Conservation (phyloP, 2,329 filamentous ascomycete genomes). For the Fusarium sp. region DNA sequence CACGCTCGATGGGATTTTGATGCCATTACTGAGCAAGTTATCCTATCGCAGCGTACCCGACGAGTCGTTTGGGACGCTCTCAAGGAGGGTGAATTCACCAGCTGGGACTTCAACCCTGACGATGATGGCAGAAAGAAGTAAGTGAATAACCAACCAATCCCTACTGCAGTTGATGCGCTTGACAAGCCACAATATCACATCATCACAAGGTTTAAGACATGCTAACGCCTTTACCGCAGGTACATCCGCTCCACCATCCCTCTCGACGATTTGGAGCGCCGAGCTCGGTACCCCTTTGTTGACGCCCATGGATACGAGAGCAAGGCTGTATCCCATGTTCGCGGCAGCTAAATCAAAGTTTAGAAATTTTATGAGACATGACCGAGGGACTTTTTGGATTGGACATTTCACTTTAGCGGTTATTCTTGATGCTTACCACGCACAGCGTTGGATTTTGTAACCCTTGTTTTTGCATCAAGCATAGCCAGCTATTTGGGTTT, state of each 20-base stretch:
- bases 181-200: slow-evolving; percentile 48
- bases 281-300: slow-evolving; percentile 79
- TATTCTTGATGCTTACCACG: slow-evolving; percentile 32
- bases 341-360: slow-evolving; percentile 33
- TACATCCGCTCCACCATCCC: slow-evolving; percentile 90
- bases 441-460: slow-evolving; percentile 25
- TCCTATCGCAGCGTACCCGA: slow-evolving; percentile 83
- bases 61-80: slow-evolving; percentile 85
- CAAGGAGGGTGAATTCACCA: slow-evolving; percentile 80
- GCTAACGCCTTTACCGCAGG: slow-evolving; percentile 61
- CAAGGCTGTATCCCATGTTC: slow-evolving; percentile 57
- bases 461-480: slow-evolving; percentile 27
- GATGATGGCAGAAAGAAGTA: slow-evolving; percentile 78
- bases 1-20: slow-evolving; percentile 85
- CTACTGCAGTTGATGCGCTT: slow-evolving; percentile 28
- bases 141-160: slow-evolving; percentile 48
- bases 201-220: slow-evolving; percentile 46
- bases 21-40: slow-evolving; percentile 80
- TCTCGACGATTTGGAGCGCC: slow-evolving; percentile 84
- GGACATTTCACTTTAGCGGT: slow-evolving; percentile 24
- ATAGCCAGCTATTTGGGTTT: slow-evolving; percentile 39
- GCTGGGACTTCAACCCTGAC: slow-evolving; percentile 88
- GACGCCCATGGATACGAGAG: slow-evolving; percentile 68
- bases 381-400: slow-evolving; percentile 5
- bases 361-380: slow-evolving; percentile 20